These are phyloP conservation scores for Psidium guajava DNA, from an alignment of 345 rosid species.

Conservation along the genomic window DNA sequence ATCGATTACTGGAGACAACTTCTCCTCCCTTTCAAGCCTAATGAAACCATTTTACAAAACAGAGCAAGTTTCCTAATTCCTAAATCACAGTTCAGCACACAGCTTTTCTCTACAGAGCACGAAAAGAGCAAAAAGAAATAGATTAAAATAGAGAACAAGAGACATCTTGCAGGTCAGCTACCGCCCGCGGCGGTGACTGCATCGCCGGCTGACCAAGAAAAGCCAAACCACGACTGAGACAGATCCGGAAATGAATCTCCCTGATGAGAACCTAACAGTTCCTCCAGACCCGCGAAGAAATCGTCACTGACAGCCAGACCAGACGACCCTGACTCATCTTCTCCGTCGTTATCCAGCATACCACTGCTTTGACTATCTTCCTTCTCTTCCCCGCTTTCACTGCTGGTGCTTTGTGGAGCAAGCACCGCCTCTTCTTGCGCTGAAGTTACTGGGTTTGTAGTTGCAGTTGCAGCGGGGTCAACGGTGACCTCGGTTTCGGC, in stretches of 20 bases:
- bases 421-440: not conserved
- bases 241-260: not conserved
- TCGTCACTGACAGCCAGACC: constrained; percentile 59
- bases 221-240: constrained; percentile 1
- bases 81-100: not conserved
- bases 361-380: constrained; percentile 16
- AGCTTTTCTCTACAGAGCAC: not conserved
- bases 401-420: constrained; percentile 24
- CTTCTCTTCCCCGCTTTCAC: constrained; percentile 37
- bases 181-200: constrained; percentile 19
- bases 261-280: constrained; percentile 2
- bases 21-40: not conserved
- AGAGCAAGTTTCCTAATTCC: not conserved
- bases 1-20: not conserved
- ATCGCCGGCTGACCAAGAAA: constrained; percentile 16
- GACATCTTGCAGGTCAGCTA: not conserved
- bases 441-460: not conserved
- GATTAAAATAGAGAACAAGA: not conserved
- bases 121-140: too few relatives aligned
- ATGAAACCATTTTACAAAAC: not conserved
- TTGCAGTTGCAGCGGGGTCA: not conserved
- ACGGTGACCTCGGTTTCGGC: not conserved
- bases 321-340: constrained; percentile 45
- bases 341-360: constrained; percentile 22
- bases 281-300: constrained; percentile 74